Conservation (phyloP, 805 yeast species). For the Ogataea parapolymorpha region DNA sequence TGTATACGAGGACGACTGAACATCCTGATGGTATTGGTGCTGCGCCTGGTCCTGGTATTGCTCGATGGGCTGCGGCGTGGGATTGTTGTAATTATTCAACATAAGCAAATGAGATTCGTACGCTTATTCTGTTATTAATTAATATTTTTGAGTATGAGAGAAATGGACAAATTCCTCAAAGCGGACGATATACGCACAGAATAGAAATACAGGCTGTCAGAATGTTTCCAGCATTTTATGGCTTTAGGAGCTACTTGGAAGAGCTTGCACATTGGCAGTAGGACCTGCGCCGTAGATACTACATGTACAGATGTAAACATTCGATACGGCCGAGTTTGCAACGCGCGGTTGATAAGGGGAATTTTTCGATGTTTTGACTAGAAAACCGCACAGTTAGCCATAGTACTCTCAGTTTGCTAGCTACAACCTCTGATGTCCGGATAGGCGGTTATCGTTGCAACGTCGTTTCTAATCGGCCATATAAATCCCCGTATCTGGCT, state of each 20-base stretch:
- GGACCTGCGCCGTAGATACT: too few relatives aligned
- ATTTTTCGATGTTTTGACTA: too few relatives aligned
- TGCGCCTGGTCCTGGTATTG: slow-evolving; percentile 16
- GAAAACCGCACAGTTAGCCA: too few relatives aligned
- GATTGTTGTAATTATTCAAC: slow-evolving; percentile 17
- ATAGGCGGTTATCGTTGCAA: not conserved
- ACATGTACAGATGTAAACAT: too few relatives aligned
- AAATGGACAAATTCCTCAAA: not conserved
- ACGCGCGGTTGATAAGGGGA: too few relatives aligned
- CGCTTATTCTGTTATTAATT: slow-evolving; percentile 9
- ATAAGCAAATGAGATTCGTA: slow-evolving; percentile 5
- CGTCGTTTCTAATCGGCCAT: not conserved
- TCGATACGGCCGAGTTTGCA: too few relatives aligned
- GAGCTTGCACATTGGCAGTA: too few relatives aligned
- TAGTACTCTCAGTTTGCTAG: too few relatives aligned
- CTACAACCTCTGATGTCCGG: too few relatives aligned
- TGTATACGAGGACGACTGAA: slow-evolving; percentile 24
- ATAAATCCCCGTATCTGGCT: slow-evolving; percentile 3
- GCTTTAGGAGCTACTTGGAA: too few relatives aligned
- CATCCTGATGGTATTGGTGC: slow-evolving; percentile 12
- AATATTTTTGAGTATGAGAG: slow-evolving; percentile 2
- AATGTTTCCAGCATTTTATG: too few relatives aligned
- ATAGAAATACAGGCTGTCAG: not conserved
- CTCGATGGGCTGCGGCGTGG: slow-evolving; percentile 17
- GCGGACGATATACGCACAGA: not conserved